phyloP scores from a whole-genome alignment of 169 alveolate genomes.

The Eimeria zaria region DNA sequence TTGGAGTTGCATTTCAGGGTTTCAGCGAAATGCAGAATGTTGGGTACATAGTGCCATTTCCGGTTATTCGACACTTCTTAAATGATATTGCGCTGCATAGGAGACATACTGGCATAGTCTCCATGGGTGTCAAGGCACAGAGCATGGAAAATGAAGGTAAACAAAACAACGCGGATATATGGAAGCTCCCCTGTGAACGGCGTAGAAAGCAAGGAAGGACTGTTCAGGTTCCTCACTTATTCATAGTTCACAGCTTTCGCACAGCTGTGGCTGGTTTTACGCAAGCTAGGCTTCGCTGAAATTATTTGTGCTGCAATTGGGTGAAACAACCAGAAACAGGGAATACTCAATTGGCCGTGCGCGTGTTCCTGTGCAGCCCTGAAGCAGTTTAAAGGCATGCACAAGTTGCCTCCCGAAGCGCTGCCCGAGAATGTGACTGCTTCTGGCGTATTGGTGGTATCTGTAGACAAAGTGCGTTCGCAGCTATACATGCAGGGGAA shows the following conservation, averaged over 20 bases:
- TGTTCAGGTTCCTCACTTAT: too few species aligned
- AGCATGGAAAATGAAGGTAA: slow-evolving; percentile 89
- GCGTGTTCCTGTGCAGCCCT: slow-evolving; percentile 63
- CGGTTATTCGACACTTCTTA: slow-evolving; percentile 89
- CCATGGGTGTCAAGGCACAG: slow-evolving; percentile 90
- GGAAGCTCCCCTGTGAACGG: slow-evolving; percentile 42
- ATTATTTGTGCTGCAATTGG: too few species aligned
- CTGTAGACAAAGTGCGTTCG: slow-evolving; percentile 74
- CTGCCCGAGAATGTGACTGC: slow-evolving; percentile 85
- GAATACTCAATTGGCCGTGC: not conserved
- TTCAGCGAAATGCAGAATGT: slow-evolving; percentile 92
- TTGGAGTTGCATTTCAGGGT: slow-evolving; percentile 95
- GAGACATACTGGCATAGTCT: slow-evolving; percentile 90
- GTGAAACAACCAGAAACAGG: too few species aligned
- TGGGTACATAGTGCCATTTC: slow-evolving; percentile 92
- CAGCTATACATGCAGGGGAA: slow-evolving; percentile 44
- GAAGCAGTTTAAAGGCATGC: slow-evolving; percentile 86
- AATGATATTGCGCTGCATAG: slow-evolving; percentile 86
- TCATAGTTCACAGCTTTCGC: too few species aligned
- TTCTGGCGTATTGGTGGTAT: slow-evolving; percentile 61
- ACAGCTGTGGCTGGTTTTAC: too few species aligned
- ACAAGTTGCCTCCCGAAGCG: slow-evolving; percentile 60
- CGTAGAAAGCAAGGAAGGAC: slow-evolving; percentile 46
- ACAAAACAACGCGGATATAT: slow-evolving; percentile 56
- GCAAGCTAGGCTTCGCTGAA: too few species aligned